phyloP scores from a whole-genome alignment of 257 asterid genomes.

The Ilex aquifolium region DNA sequence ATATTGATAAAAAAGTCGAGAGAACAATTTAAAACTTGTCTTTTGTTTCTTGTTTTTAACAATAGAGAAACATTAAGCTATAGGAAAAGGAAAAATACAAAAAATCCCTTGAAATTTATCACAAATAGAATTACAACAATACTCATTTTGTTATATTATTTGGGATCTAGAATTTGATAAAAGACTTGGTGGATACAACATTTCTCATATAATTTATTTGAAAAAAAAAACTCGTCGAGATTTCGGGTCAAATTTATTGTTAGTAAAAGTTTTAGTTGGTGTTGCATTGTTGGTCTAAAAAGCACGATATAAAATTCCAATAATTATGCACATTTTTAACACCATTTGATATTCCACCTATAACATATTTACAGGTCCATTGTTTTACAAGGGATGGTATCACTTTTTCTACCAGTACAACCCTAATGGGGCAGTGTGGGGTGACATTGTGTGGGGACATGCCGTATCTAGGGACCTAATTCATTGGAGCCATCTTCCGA shows the following conservation, averaged over 20 bases:
- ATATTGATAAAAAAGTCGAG: background rate
- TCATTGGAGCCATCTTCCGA: background rate
- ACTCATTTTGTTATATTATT: too few relatives aligned
- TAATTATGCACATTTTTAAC: background rate
- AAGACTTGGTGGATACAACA: too few relatives aligned
- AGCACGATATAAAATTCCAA: background rate
- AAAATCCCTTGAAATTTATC: too few relatives aligned
- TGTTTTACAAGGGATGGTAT: background rate
- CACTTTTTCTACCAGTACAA: slow-evolving; percentile 5
- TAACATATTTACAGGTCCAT: background rate
- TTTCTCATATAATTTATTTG: too few relatives aligned
- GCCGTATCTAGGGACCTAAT: background rate
- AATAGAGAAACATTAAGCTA: too few relatives aligned
- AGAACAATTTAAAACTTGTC: background rate
- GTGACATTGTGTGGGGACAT: slow-evolving; percentile 1
- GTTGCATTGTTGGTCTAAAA: background rate
- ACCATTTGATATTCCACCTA: background rate
- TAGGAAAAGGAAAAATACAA: too few relatives aligned
- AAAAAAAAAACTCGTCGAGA: too few relatives aligned
- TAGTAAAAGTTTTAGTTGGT: too few relatives aligned
- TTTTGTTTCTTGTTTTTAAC: too few relatives aligned
- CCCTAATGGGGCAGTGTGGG: slow-evolving; percentile 1
- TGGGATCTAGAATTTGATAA: too few relatives aligned
- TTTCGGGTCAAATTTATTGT: too few relatives aligned
- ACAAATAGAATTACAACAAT: too few relatives aligned